Evolutionary conservation across 768 basidiomycete species (phyloP).

Genomic region (Mycena maculata): DNA sequence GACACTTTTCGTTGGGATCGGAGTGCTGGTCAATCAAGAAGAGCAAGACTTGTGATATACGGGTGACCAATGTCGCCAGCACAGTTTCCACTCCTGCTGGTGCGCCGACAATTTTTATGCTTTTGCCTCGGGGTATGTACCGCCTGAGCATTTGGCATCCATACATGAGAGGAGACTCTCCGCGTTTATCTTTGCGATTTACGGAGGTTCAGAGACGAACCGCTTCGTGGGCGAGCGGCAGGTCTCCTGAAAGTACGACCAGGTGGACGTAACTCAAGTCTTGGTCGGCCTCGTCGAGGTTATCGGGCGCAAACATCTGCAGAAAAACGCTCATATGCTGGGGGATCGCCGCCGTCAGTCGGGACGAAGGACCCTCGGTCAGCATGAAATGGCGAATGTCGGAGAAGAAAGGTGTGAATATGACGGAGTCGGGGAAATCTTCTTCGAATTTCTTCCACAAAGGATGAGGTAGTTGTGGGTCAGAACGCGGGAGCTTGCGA

Average conservation of each 20-base stretch:
- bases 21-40: conserved; percentile 6
- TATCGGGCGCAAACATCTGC: no score
- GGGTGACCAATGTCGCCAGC: neutral
- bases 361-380: neutral
- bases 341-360: neutral
- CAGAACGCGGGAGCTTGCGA: neutral
- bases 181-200: neutral
- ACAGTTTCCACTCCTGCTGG: neutral
- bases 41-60: neutral
- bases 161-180: neutral
- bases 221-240: neutral
- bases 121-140: neutral
- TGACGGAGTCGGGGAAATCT: neutral
- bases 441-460: neutral
- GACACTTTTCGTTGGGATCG: conserved; percentile 4
- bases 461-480: conserved; percentile 6
- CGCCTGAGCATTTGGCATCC: neutral
- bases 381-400: conserved; percentile 1
- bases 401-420: neutral
- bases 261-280: conserved; percentile 10
- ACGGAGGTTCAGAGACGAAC: neutral
- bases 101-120: neutral
- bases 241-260: neutral
- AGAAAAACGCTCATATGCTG: neutral
- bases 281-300: neutral